Base-by-base conservation (phyloP, 2,329 filamentous ascomycete genomes). In the Dothidotthia symphoricarpi region DNA sequence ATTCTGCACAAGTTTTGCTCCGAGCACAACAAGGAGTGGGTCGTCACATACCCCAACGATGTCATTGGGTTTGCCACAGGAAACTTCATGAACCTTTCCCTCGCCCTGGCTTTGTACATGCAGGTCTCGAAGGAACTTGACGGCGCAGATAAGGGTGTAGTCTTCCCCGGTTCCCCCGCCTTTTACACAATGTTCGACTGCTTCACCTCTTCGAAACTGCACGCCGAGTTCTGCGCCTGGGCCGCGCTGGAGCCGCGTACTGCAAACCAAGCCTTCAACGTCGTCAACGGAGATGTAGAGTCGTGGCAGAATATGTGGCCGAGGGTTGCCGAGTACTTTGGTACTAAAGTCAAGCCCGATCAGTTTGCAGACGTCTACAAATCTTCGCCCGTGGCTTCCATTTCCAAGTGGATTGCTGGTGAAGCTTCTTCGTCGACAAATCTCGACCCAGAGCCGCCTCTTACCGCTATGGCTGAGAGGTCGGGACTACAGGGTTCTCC, bases 261-360 rank as follows among this genome's bases (percentile, higher is more conserved):
- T 1, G 62, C 49, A 6, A 68, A 70, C 39, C 51, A 73, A 36
- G 67, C 64, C 2, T 72, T 72, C 56, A 71, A 72, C 43, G 61
- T 70, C 6, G 55, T 66, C 27, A 71, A 72, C 30, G 69, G 69
- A 27, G 69, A 73, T 40, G 50, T 57, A 1, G 61, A 69, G 43
- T 66, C 55, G 36, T 72, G 68, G 67, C 63, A 70, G 47, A 63
- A 66, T 34, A 43, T 73, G 41, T 73, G 69, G 69, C 70, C 71
- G 3, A 63, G 57, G 12, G 31, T 73, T 2, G 64, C 67, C 0
- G 28, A 44, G 11, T 55, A 64, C 17, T 72, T 70, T 34, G 63
- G 63, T 0, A 49, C 63, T 31, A 52, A 50, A 2, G 58, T 72
- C 8, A 52, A 62, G 30, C 37, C 52, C 40, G 36, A 59, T 36